These are phyloP conservation scores for Xylaria venustula DNA, from an alignment of 495 filamentous ascomycete genomes.

Conservation along the genomic window DNA sequence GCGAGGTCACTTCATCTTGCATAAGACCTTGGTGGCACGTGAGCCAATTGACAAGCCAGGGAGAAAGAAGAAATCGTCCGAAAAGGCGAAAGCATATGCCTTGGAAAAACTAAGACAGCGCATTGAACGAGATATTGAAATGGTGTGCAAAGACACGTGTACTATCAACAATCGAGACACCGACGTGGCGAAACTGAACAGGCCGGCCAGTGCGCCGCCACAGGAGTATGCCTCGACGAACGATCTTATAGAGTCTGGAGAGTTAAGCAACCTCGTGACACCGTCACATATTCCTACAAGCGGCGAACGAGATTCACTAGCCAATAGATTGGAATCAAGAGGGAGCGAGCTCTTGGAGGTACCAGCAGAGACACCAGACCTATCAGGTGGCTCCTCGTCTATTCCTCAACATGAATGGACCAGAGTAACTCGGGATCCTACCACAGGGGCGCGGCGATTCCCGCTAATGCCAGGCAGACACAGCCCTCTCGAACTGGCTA, in stretches of 20 bases:
- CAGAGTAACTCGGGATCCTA: conserved; percentile 11
- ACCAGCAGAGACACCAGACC: background rate
- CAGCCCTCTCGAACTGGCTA: background rate
- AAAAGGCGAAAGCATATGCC: conserved; percentile 29
- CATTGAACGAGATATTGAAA: conserved; percentile 42
- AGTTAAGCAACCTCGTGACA: background rate
- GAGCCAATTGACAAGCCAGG: conserved; percentile 26
- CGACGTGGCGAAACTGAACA: conserved; percentile 14
- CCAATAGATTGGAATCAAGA: background rate
- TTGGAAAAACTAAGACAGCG: conserved; percentile 34
- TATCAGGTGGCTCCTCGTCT: conserved; percentile 3
- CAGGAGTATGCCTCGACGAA: background rate
- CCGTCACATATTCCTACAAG: background rate
- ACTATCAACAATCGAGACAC: conserved; percentile 40
- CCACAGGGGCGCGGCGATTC: conserved; percentile 24
- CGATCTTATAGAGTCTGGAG: background rate
- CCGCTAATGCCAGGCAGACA: conserved; percentile 18
- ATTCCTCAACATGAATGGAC: conserved; percentile 18
- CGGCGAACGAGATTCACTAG: background rate
- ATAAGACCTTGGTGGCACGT: conserved; percentile 45
- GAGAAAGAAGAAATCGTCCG: conserved; percentile 19
- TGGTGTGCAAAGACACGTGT: conserved; percentile 45
- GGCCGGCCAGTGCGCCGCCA: background rate
- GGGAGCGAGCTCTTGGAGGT: background rate
- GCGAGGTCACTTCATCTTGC: conserved; percentile 44